Base-by-base conservation (phyloP, 1,284 basidiomycete species). In the Marasmius sp. region DNA sequence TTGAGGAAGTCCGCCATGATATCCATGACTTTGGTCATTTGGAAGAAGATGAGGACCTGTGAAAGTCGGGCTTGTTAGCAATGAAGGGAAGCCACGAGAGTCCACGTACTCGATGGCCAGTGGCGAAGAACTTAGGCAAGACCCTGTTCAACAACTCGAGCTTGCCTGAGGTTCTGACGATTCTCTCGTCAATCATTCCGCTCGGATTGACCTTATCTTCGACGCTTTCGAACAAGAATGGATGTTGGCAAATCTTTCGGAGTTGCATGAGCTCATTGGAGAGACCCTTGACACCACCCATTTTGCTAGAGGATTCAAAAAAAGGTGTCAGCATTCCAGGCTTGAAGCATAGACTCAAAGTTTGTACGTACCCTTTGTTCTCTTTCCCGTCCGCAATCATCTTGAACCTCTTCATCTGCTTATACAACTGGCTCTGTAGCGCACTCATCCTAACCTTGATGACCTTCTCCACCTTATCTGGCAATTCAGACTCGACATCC, bases 11-110 rank as follows among this genome's bases (percentile, higher is more conserved):
- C 97, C 73, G 97, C 95, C 87, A 99, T 97, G 74, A 99, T 98
- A 69, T 98, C 95, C 97, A 99, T 98, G 73, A 98, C 95, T 70
- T 95, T 88, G 8, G 97, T 98, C 97, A 98, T 98, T 78, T 99
- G 97, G 90, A 98, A 98, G 87, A 98, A 98, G 73, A 99, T 98
- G 64, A 99, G 87, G 36, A 98, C 96, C 89, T 92, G 62, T 1
- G 47, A 14, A 58, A 20, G 59, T 59, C 5, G 45, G 8, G 36
- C 41, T 37, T 67, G 49, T 57, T 59, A 54, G 41, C 57, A 48
- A 0, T 50, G 55, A 22, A 45, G 62, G 36, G 45, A 49, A 37
- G 16, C 34, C 37, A 49, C 37, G 16, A 12, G 41, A 57, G 41
- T 27, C 47, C 20, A 72, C 81, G 49, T 70, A 96, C 95, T 73